Percentiles rank a stretch among this genome's conserved stretches.
phyloP scores from a whole-genome alignment of 2,329 filamentous ascomycete genomes.

The Aureobasidium sp. region DNA sequence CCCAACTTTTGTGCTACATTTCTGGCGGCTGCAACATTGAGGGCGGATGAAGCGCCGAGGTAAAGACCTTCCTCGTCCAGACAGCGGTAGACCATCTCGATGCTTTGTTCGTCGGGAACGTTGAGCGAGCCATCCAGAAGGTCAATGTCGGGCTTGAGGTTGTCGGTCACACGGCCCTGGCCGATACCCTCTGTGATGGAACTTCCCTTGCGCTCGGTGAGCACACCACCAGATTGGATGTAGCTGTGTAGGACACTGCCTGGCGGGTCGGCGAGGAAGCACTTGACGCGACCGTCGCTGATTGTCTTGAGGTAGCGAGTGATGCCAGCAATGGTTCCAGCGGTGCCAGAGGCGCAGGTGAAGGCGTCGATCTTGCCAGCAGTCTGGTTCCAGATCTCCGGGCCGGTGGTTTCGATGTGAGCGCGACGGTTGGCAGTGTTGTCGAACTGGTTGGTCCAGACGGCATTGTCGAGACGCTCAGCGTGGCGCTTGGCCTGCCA shows the following conservation, averaged over 20 bases:
- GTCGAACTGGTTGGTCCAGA: slow-evolving; percentile 99
- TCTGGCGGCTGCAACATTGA: slow-evolving; percentile 93
- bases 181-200: slow-evolving; percentile 98
- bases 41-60: slow-evolving; percentile 80
- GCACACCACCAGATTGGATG: slow-evolving; percentile 71
- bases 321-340: slow-evolving; percentile 78
- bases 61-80: slow-evolving; percentile 94
- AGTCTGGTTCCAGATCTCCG: slow-evolving; percentile 95
- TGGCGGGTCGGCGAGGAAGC: slow-evolving; percentile 86
- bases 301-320: slow-evolving; percentile 83
- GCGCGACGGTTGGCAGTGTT: slow-evolving; percentile 89
- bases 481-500: slow-evolving; percentile 88
- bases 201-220: slow-evolving; percentile 71
- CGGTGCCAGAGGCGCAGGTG: slow-evolving; percentile 89
- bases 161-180: slow-evolving; percentile 93
- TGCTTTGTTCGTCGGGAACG: slow-evolving; percentile 86
- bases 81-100: slow-evolving; percentile 95
- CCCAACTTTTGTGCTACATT: slow-evolving; percentile 88
- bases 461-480: slow-evolving; percentile 74
- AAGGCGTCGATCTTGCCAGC: slow-evolving; percentile 81
- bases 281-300: slow-evolving; percentile 69
- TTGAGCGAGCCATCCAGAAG: slow-evolving; percentile 75
- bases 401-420: slow-evolving; percentile 93
- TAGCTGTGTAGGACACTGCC: slow-evolving; percentile 91
- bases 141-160: slow-evolving; percentile 74